phyloP scores from a whole-genome alignment of 179 eudicot genomes.

The Camellia oleifera region DNA sequence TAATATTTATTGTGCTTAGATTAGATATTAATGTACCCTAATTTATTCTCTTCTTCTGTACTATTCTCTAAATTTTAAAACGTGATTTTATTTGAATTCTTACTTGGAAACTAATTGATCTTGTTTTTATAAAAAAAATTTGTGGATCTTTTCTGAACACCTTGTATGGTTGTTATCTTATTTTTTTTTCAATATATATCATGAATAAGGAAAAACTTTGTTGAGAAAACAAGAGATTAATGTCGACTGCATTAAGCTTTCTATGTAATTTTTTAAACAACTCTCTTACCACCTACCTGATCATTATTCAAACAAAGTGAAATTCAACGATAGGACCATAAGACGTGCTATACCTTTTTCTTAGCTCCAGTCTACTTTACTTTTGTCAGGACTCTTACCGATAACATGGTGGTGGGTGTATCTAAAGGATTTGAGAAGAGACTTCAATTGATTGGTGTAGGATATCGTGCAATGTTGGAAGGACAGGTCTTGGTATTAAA shows the following conservation, averaged over 20 bases:
- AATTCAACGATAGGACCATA: not conserved
- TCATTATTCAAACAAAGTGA: not conserved
- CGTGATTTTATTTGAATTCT: not conserved
- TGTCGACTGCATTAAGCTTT: not conserved
- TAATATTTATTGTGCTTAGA: not conserved
- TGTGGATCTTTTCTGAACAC: not conserved
- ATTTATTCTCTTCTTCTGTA: not conserved
- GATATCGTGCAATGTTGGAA: slow-evolving; percentile 86
- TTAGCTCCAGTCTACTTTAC: slow-evolving; percentile 7
- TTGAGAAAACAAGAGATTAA: not conserved
- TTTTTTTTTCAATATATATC: not conserved
- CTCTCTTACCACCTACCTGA: not conserved
- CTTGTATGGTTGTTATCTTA: not conserved
- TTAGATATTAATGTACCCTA: not conserved
- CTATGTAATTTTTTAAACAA: not conserved
- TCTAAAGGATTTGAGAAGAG: slow-evolving; percentile 89
- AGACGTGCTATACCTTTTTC: not conserved
- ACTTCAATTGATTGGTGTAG: slow-evolving; percentile 85
- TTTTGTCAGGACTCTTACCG: slow-evolving; percentile 76
- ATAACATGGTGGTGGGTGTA: slow-evolving; percentile 92
- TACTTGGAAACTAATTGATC: not conserved
- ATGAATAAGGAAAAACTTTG: not conserved
- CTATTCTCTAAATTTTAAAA: not conserved
- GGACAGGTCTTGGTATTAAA: slow-evolving; percentile 69
- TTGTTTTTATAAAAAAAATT: not conserved